Evolutionary conservation across 805 yeast genomes (phyloP).

Genomic region (Ogataea pini): DNA sequence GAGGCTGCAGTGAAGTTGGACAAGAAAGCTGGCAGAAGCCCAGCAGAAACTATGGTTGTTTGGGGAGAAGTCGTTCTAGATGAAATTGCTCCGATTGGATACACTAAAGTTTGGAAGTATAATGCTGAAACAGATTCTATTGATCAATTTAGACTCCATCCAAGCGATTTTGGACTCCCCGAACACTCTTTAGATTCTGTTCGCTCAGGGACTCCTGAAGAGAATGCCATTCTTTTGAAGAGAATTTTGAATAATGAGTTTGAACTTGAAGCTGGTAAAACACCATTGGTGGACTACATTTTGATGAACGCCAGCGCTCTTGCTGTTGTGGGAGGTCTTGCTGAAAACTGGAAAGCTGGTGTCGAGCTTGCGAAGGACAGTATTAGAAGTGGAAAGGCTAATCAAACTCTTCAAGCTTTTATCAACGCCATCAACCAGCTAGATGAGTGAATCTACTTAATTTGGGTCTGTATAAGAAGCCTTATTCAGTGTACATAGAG

Average conservation of each 20-base stretch:
- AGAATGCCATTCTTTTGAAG: conserved; percentile 67
- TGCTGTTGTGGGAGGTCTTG: conserved; percentile 73
- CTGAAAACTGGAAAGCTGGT: conserved; percentile 74
- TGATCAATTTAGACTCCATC: conserved; percentile 49
- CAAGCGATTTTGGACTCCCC: conserved; percentile 78
- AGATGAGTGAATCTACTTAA: too few relatives aligned
- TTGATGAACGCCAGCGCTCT: conserved; percentile 85
- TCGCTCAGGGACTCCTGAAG: conserved; percentile 80
- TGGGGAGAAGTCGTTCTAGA: conserved; percentile 92
- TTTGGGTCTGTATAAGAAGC: too few relatives aligned
- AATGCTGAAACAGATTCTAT: conserved; percentile 44
- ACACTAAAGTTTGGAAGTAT: conserved; percentile 73
- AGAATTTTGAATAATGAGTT: conserved; percentile 45
- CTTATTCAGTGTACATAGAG: too few relatives aligned
- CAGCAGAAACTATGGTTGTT: conserved; percentile 72
- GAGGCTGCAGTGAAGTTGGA: conserved; percentile 72
- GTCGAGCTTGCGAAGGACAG: conserved; percentile 70
- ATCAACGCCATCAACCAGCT: conserved; percentile 36
- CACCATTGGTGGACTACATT: conserved; percentile 87
- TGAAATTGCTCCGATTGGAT: conserved; percentile 89
- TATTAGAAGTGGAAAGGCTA: conserved; percentile 68
- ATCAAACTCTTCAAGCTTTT: conserved; percentile 56
- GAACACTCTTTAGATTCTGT: conserved; percentile 71
- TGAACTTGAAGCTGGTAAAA: conserved; percentile 42
- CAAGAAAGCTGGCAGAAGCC: conserved; percentile 41